Base-by-base conservation (phyloP, 2,329 filamentous ascomycete species). In the Cryphonectria carpinicola region DNA sequence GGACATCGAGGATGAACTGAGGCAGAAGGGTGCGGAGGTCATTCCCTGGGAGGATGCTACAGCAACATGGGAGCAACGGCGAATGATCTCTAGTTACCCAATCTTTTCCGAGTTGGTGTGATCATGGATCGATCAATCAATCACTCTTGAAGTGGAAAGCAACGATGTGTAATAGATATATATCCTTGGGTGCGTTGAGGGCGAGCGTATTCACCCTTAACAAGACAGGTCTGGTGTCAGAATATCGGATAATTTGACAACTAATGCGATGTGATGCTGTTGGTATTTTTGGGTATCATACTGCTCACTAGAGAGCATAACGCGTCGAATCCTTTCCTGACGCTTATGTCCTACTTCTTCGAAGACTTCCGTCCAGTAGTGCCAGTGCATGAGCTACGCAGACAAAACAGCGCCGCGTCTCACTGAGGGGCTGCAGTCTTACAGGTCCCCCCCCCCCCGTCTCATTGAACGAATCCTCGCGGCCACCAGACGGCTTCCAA, bases 1-100 rank as follows among this genome's bases (percentile, higher is more conserved):
- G 11, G 74, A 74, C 28, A 75, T 79, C 22, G 78, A 80, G 60
- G 72, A 73, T 11, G 69, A 74, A 35, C 62, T 80, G 39, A 37
- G 28, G 41, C 67, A 37, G 14, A 73, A 63, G 4, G 78, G 78
- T 4, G 78, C 73, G 0, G 73, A 70, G 65, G 58, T 77, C 13
- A 68, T 77, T 35, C 43, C 66, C 0, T 79, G 77, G 76, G 71
- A 77, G 49, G 74, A 74, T 52, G 69, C 71, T 13, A 35, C 71
- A 28, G 62, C 69, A 13, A 41, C 67, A 2, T 73, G 71, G 71
- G 63, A 69, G 41, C 69, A 73, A 54, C 71, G 70, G 3, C 61
- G 69, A 6, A 72, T 72, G 70, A 63, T 72, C 28, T 70, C 70
- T 22, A 70, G 41, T 35, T 72, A 72, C 28, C 43, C 60, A 4